Evolutionary conservation across 306 rosid genomes (phyloP).

Genomic region (Oxytropis ochrocephala): DNA sequence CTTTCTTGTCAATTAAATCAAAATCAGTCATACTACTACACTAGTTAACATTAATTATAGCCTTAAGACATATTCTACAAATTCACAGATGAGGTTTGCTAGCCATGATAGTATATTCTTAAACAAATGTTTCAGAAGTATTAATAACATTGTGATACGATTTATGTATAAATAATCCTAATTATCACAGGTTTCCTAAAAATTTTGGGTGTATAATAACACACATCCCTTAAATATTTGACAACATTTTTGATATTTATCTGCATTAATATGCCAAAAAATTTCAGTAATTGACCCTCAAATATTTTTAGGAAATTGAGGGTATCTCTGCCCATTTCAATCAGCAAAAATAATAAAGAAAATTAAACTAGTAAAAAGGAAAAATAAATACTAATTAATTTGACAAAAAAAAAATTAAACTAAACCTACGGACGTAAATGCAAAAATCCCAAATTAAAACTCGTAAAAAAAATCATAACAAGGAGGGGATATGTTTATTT

Average conservation of each 20-base stretch:
- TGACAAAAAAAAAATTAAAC: neutral
- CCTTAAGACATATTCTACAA: conserved; percentile 2
- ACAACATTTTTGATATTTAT: too few species aligned
- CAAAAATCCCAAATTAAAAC: conserved; percentile 15
- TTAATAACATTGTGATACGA: neutral
- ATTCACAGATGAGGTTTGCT: neutral
- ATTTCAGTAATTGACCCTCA: too few species aligned
- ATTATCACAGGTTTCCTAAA: neutral
- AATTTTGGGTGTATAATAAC: too few species aligned
- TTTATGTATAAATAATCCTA: neutral
- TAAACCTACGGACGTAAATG: neutral
- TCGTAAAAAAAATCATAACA: neutral
- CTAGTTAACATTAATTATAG: neutral
- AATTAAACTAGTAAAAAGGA: neutral
- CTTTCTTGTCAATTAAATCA: neutral
- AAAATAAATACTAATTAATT: neutral
- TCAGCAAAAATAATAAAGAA: neutral
- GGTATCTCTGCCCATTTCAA: too few species aligned
- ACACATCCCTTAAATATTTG: too few species aligned
- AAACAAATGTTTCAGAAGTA: neutral
- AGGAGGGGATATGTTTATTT: neutral
- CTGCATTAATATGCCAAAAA: too few species aligned
- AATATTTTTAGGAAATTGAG: too few species aligned
- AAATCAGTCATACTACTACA: neutral
- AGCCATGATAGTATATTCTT: neutral